These are phyloP conservation scores for Fusarium gaditjirri DNA, from an alignment of 2,329 filamentous ascomycete genomes.

Conservation along the genomic window DNA sequence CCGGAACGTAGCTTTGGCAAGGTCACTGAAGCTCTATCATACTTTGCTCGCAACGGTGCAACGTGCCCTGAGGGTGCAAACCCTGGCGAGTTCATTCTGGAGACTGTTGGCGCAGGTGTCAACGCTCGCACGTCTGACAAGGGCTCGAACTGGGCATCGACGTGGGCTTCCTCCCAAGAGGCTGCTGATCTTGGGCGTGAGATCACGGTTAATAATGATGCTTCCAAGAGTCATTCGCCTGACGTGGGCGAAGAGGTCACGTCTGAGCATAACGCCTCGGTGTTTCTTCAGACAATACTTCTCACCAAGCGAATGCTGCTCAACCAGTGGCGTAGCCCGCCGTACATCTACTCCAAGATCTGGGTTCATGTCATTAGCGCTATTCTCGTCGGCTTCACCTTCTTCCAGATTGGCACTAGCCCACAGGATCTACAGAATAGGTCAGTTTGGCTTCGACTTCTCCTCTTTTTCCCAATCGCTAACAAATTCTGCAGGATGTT, in stretches of 20 bases:
- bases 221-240: rapidly evolving
- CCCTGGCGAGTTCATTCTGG: not conserved
- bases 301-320: not conserved
- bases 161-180: not conserved
- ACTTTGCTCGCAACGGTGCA: not conserved
- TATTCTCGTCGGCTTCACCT: not conserved
- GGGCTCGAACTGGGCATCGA: not conserved
- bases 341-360: not conserved
- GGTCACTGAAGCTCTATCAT: not conserved
- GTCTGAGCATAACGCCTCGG: not conserved
- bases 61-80: not conserved
- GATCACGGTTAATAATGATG: not conserved
- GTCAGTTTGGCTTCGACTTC: not conserved
- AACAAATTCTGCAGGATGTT: rapidly evolving
- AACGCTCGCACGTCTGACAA: not conserved
- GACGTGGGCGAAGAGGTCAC: rapidly evolving
- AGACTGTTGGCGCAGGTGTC: not conserved
- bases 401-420: not conserved
- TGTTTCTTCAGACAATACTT: not conserved
- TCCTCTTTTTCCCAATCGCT: rapidly evolving
- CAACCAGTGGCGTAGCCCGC: not conserved
- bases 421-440: not conserved
- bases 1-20: not conserved
- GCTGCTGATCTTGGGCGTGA: not conserved
- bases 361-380: not conserved